Evolutionary conservation across 2,329 filamentous ascomycete genomes (phyloP), one percentile per base, ranked within the genome.

Genomic region (Pleurostoma richardsiae): DNA sequence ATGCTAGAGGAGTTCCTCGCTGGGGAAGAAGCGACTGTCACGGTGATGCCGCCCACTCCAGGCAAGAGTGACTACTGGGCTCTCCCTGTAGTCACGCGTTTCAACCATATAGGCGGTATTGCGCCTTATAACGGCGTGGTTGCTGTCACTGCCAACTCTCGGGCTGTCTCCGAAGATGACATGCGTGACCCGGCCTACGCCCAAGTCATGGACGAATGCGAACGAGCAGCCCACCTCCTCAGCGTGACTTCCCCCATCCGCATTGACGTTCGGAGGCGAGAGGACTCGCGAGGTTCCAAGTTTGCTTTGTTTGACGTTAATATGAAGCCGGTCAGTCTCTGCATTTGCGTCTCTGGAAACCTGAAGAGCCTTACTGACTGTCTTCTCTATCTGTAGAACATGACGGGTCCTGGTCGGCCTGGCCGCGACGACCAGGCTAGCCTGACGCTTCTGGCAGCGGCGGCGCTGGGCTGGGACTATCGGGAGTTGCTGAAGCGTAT

Each of bases 251-350:
- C 72, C 2, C 69, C 69, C 0, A 72, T 76, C 29, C 61, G 70
- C 1, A 70, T 77, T 41, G 73, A 77, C 52, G 63, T 73, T 0
- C 61, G 72, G 11, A 62, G 72, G 6, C 66, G 69, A 30, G 47
- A 49, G 3, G 47, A 61, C 3, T 36, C 33, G 33, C 33, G 8
- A 8, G 58, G 58, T 0, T 61, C 58, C 0, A 57, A 58, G 2
- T 77, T 77, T 59, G 69, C 68, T 1, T 55, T 76, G 19, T 77
- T 77, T 51, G 72, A 77, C 56, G 62, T 77, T 10, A 76, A 76
- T 46, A 73, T 77, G 68, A 76, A 77, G 54, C 72, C 72, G 11
- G 70, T 73, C 55, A 61, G 19, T 19, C 19, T 19, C 19, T 19
- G 19, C 19, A 19, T 19, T 19, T 19, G 19, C 19, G 19, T 19